Evolutionary conservation across 495 filamentous ascomycete genomes (phyloP).

Genomic region (Penicillium subrubescens): DNA sequence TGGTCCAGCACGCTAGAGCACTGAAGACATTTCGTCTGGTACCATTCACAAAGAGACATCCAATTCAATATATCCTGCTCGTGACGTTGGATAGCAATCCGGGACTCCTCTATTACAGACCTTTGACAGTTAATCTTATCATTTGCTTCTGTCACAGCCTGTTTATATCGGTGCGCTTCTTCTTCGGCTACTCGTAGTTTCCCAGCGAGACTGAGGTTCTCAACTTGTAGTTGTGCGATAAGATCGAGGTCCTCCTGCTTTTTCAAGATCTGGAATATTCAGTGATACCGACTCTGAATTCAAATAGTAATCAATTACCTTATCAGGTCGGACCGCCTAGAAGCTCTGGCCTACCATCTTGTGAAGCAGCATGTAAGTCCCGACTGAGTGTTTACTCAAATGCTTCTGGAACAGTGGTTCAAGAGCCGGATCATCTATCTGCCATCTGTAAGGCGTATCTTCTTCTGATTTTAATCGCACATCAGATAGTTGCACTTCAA

Average conservation of each 20-base stretch:
- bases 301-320: background rate
- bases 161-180: background rate
- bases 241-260: background rate
- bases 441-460: background rate
- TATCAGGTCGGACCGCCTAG: background rate
- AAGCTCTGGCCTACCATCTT: background rate
- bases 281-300: background rate
- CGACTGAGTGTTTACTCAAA: background rate
- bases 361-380: background rate
- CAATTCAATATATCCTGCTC: background rate
- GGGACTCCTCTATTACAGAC: background rate
- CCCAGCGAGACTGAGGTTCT: background rate
- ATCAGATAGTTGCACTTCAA: background rate
- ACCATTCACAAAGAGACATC: background rate
- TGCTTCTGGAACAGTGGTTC: background rate
- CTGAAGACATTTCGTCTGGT: background rate
- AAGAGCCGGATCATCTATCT: background rate
- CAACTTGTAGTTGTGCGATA: background rate
- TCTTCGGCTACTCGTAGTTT: background rate
- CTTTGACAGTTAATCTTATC: background rate
- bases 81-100: background rate
- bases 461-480: background rate
- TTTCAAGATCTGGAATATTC: background rate
- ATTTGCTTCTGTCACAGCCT: background rate
- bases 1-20: background rate